These are phyloP conservation scores for Colletotrichum graminicola DNA, from an alignment of 2,329 filamentous ascomycete genomes.

Conservation along the genomic window DNA sequence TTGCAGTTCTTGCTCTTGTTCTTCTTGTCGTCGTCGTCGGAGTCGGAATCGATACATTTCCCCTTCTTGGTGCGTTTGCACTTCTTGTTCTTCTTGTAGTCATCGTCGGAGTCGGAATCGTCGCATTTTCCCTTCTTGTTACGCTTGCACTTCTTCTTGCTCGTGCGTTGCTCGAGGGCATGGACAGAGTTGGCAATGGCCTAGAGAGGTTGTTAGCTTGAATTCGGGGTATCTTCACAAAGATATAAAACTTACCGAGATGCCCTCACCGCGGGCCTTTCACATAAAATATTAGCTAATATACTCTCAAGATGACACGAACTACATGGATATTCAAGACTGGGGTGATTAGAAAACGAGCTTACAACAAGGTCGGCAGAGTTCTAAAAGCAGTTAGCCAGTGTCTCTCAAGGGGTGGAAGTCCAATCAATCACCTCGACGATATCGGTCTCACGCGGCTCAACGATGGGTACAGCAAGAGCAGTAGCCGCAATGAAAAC, in stretches of 20 bases:
- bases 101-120: conserved; percentile 12
- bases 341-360: not conserved
- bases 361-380: conserved; percentile 29
- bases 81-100: conserved; percentile 18
- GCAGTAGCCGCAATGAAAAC: conserved; percentile 33
- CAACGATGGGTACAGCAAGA: conserved; percentile 28
- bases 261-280: conserved; percentile 21
- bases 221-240: not conserved
- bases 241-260: not conserved
- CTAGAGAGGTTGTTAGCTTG: not conserved
- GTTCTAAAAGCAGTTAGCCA: conserved; percentile 14
- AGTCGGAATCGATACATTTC: conserved; percentile 6
- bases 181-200: conserved; percentile 10
- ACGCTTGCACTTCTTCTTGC: conserved; percentile 36
- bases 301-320: not conserved
- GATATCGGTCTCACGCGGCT: conserved; percentile 17
- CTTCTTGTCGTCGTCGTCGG: not conserved
- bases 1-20: conserved; percentile 17
- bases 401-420: not conserved
- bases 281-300: not conserved
- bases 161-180: conserved; percentile 24
- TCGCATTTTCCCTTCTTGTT: conserved; percentile 29
- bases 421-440: conserved; percentile 13
- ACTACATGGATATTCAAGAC: too few species aligned
- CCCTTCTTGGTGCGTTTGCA: not conserved